A percentile compares a stretch with the other conserved stretches of the same genome.
Conservation (phyloP, 768 basidiomycete species). For the Xerocomus potaroensis region DNA sequence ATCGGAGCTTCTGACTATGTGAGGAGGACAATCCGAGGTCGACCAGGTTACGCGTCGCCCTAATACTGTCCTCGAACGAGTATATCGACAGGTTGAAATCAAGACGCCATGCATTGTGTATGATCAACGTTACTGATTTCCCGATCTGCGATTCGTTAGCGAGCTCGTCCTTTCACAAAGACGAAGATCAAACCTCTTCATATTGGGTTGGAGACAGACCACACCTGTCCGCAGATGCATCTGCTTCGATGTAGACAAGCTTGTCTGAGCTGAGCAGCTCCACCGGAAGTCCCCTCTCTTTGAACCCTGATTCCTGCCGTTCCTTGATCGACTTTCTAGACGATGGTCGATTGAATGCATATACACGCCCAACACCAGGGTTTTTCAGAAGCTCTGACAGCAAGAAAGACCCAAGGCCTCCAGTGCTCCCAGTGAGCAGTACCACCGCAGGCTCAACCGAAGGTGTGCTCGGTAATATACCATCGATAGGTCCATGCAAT, state of each 20-base stretch:
- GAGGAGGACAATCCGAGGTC: conserved; percentile 30
- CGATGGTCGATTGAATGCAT: conserved; percentile 31
- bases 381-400: conserved; percentile 29
- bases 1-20: conserved; percentile 25
- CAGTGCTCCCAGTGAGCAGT: conserved; percentile 40
- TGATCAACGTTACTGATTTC: not conserved
- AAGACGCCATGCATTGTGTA: not conserved
- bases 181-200: conserved; percentile 5
- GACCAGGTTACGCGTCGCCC: conserved; percentile 34
- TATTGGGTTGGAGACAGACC: conserved; percentile 27
- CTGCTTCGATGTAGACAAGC: conserved; percentile 37
- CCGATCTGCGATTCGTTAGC: conserved; percentile 24
- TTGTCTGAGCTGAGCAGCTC: conserved; percentile 28
- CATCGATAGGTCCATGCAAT: conserved; percentile 14
- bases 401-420: conserved; percentile 38
- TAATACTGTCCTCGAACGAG: conserved; percentile 41
- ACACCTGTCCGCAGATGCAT: conserved; percentile 26
- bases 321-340: conserved; percentile 8
- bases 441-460: not conserved
- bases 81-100: conserved; percentile 40
- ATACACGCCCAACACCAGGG: conserved; percentile 27
- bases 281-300: conserved; percentile 34
- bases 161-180: not conserved
- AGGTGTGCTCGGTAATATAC: conserved; percentile 8
- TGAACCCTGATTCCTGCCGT: conserved; percentile 34